Conservation (phyloP, 78 protist species). For the Tieghemostelium lacteum region DNA sequence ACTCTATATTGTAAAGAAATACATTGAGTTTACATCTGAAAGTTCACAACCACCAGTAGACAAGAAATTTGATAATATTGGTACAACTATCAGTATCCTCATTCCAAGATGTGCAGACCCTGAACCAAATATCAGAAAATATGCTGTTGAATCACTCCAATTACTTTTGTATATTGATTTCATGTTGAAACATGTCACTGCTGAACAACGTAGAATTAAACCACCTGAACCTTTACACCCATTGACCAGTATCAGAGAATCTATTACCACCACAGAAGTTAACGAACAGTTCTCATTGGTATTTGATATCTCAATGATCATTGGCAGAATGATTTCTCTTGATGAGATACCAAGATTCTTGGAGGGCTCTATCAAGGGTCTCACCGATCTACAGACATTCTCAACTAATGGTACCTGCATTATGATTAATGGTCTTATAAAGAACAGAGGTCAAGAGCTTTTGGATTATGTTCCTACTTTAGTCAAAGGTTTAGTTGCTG, state of each 20-base stretch:
- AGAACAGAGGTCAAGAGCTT: conserved; percentile 75
- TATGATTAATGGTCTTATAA: conserved; percentile 79
- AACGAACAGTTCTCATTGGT: conserved; percentile 80
- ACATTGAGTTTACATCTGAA: conserved; percentile 49
- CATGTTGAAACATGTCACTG: conserved; percentile 34
- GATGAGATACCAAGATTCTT: conserved; percentile 76
- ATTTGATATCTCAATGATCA: conserved; percentile 62
- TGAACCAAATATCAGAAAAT: conserved; percentile 36
- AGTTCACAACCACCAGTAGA: conserved; percentile 26
- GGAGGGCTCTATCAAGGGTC: conserved; percentile 62
- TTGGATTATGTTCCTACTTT: conserved; percentile 29
- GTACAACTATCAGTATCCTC: conserved; percentile 35
- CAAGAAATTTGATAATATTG: conserved; percentile 43
- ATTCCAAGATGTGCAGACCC: conserved; percentile 82
- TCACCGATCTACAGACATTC: conserved; percentile 57
- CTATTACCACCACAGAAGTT: conserved; percentile 62
- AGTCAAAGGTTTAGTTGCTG: conserved; percentile 30
- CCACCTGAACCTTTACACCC: conserved; percentile 57
- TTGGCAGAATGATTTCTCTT: conserved; percentile 24
- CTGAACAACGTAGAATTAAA: conserved; percentile 57
- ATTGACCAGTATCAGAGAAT: conserved; percentile 40
- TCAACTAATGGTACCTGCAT: conserved; percentile 83
- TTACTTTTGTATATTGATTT: conserved; percentile 51
- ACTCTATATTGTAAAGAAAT: conserved; percentile 58
- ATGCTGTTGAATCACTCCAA: conserved; percentile 67